Evolutionary conservation across 495 filamentous ascomycete species (phyloP).

Genomic region (Penicillium herquei): DNA sequence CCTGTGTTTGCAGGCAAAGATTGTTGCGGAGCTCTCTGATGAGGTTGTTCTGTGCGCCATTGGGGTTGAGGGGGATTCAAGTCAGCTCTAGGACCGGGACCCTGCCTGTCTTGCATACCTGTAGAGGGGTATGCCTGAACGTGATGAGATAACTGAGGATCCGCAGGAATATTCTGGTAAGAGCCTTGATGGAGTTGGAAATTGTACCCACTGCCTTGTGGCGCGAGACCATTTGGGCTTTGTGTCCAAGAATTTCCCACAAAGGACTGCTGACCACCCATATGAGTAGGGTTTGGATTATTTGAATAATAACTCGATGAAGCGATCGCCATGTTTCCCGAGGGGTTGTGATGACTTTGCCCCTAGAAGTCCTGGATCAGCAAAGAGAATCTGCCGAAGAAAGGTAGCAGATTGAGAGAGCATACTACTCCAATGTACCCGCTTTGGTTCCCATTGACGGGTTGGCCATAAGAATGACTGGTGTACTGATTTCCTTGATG

Average conservation of each 20-base stretch:
- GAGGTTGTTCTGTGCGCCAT: constrained; percentile 13
- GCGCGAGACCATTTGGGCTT: not conserved
- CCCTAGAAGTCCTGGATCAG: not conserved
- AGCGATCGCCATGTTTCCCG: not conserved
- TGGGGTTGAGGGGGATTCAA: constrained; percentile 39
- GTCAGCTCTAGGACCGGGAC: constrained; percentile 62
- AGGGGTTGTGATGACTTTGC: not conserved
- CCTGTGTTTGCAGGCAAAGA: not conserved
- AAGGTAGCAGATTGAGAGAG: not conserved
- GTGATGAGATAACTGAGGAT: constrained; percentile 3
- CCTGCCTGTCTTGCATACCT: not conserved
- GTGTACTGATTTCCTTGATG: constrained; percentile 13
- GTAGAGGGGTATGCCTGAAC: not conserved
- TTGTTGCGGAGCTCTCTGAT: not conserved
- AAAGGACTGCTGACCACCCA: not conserved
- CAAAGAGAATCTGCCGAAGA: not conserved
- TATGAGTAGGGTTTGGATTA: not conserved
- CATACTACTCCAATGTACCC: constrained; percentile 14
- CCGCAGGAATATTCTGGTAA: not conserved
- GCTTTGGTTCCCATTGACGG: not conserved
- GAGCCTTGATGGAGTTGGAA: constrained; percentile 1
- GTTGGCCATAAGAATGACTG: constrained; percentile 8
- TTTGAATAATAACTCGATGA: not conserved
- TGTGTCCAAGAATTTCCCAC: not conserved
- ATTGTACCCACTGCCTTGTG: constrained; percentile 3